These are phyloP conservation scores for Pythium apleroticum DNA, from an alignment of 352 stramenopile genomes.

Conservation along the genomic window DNA sequence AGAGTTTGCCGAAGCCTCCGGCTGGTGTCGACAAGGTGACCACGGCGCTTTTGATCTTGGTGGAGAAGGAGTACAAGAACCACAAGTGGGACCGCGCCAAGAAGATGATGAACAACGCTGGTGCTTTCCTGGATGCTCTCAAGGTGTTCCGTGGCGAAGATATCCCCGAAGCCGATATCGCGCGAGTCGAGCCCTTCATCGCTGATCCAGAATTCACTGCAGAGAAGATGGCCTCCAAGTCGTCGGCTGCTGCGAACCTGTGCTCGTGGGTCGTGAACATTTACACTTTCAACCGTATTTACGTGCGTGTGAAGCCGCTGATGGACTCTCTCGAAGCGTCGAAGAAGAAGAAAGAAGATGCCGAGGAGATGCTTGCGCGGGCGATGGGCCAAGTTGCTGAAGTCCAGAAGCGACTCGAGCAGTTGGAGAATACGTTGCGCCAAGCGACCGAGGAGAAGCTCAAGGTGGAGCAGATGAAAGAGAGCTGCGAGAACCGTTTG, in stretches of 20 bases:
- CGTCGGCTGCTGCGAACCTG: constrained; percentile 94
- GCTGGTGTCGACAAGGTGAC: constrained; percentile 96
- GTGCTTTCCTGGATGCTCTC: constrained; percentile 92
- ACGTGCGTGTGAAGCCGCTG: constrained; percentile 98
- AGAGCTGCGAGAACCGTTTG: constrained; percentile 91
- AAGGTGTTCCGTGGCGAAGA: constrained; percentile 93
- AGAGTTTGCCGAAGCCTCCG: constrained; percentile 95
- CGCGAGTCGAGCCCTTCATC: constrained; percentile 90
- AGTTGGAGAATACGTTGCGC: constrained; percentile 93
- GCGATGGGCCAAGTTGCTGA: constrained; percentile 93
- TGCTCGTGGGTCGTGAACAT: constrained; percentile 98
- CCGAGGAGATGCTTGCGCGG: constrained; percentile 89
- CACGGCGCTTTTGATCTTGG: constrained; percentile 95
- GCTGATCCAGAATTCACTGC: constrained; percentile 93
- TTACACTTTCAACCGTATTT: constrained; percentile 98
- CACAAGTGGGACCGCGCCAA: constrained; percentile 98
- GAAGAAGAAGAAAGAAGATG: constrained; percentile 91
- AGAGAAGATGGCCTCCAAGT: constrained; percentile 97
- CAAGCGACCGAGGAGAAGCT: constrained; percentile 95
- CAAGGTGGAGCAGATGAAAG: constrained; percentile 95
- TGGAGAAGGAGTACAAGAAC: constrained; percentile 98
- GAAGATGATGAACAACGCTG: constrained; percentile 99
- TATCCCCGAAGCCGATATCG: constrained; percentile 95
- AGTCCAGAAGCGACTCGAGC: constrained; percentile 91
- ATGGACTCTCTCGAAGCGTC: constrained; percentile 97